Conservation (phyloP, 2,329 filamentous ascomycete species). For the Aphanocladium album region DNA sequence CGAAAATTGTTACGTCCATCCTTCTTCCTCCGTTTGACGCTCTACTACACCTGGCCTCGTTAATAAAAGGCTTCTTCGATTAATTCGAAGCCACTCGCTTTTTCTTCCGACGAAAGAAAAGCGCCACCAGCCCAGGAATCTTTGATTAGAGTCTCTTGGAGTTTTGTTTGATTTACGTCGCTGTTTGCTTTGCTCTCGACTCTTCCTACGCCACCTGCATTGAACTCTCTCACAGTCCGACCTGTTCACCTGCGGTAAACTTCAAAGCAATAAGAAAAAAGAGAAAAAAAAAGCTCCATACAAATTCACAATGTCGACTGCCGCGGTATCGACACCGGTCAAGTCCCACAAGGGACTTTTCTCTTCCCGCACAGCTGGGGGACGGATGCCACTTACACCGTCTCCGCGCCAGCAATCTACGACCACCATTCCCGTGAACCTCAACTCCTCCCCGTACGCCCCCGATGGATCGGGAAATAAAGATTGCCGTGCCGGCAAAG, state of each 20-base stretch:
- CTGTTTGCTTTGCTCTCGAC: slow-evolving; percentile 33
- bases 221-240: background rate
- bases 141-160: slow-evolving; percentile 58
- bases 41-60: slow-evolving; percentile 25
- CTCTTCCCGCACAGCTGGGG: slow-evolving; percentile 85
- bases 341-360: slow-evolving; percentile 95
- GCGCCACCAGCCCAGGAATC: slow-evolving; percentile 51
- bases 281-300: slow-evolving; percentile 15
- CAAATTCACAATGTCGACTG: slow-evolving; percentile 64
- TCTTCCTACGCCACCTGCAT: slow-evolving; percentile 31
- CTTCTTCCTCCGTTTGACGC: background rate
- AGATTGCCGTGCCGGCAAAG: slow-evolving; percentile 40
- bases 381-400: slow-evolving; percentile 89
- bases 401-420: slow-evolving; percentile 69
- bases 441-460: slow-evolving; percentile 70
- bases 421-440: slow-evolving; percentile 44
- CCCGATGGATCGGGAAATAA: slow-evolving; percentile 56
- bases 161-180: slow-evolving; percentile 41
- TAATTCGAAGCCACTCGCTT: slow-evolving; percentile 40
- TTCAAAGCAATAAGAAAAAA: background rate
- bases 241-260: background rate
- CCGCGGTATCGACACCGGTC: slow-evolving; percentile 79
- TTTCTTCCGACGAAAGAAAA: slow-evolving; percentile 22
- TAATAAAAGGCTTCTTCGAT: slow-evolving; percentile 38
- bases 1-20: slow-evolving; percentile 26